Evolutionary conservation across 2,329 filamentous ascomycete genomes (phyloP).

Genomic region (Paradendryphiella salina): DNA sequence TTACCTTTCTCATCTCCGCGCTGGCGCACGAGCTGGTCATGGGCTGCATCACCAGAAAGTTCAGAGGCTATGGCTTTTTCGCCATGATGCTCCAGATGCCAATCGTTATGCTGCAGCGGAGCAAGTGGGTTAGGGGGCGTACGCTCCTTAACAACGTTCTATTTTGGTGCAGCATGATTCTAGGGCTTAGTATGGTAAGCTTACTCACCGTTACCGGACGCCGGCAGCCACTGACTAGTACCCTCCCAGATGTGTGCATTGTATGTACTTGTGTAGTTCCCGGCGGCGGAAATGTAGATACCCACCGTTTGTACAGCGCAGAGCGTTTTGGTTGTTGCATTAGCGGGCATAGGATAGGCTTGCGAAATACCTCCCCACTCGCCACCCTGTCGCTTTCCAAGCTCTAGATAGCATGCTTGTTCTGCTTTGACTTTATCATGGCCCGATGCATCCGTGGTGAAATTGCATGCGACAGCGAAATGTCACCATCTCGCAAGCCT

Average conservation of each 20-base stretch:
- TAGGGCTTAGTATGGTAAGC: constrained; percentile 79
- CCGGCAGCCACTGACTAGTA: constrained; percentile 16
- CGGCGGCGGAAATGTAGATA: neutral
- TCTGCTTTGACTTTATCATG: neutral
- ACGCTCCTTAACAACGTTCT: constrained; percentile 74
- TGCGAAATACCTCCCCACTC: constrained; percentile 27
- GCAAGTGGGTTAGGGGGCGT: constrained; percentile 71
- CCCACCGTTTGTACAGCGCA: neutral
- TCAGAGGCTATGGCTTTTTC: constrained; percentile 89
- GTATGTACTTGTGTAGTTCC: constrained; percentile 43
- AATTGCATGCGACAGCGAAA: neutral
- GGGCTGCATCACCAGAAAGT: constrained; percentile 96
- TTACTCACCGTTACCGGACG: constrained; percentile 15
- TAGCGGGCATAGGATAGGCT: constrained; percentile 2
- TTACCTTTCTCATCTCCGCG: constrained; percentile 90
- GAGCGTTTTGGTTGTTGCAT: neutral
- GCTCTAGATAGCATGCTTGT: neutral
- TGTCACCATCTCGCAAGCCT: constrained; percentile 10
- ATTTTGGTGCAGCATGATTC: constrained; percentile 91
- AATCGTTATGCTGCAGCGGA: constrained; percentile 88
- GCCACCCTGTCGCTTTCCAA: neutral
- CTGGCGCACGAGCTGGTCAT: constrained; percentile 93
- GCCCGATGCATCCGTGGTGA: neutral
- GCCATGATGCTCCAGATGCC: constrained; percentile 97
- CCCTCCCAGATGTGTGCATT: constrained; percentile 44